These are phyloP conservation scores for Cryoendolithus antarcticus DNA, from an alignment of 2,329 filamentous ascomycete species.

Conservation along the genomic window DNA sequence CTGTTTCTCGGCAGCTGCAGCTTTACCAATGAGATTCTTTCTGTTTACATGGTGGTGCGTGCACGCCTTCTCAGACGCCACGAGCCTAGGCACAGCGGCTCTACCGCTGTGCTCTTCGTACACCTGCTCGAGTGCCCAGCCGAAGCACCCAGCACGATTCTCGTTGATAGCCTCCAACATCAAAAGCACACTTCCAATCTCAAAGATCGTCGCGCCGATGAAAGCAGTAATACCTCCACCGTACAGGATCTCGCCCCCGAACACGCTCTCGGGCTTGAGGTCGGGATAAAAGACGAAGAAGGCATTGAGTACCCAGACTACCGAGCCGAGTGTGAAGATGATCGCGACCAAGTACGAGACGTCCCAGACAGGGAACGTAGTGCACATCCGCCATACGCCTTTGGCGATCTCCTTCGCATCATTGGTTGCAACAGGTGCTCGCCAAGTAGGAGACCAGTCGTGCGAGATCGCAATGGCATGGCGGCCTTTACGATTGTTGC, in stretches of 20 bases:
- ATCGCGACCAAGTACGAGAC: slow-evolving; percentile 44
- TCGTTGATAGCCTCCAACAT: slow-evolving; percentile 55
- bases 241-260: slow-evolving; percentile 39
- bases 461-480: slow-evolving; percentile 25
- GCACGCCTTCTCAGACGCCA: slow-evolving; percentile 1
- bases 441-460: slow-evolving; percentile 11
- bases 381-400: slow-evolving; percentile 38
- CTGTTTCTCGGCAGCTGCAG: slow-evolving; percentile 3
- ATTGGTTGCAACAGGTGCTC: slow-evolving; percentile 24
- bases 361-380: slow-evolving; percentile 42
- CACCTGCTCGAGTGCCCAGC: slow-evolving; percentile 49
- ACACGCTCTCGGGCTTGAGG: slow-evolving; percentile 39
- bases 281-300: slow-evolving; percentile 54
- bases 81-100: neutral
- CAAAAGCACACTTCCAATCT: slow-evolving; percentile 47
- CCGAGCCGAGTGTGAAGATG: slow-evolving; percentile 40
- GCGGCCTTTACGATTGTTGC: slow-evolving; percentile 33
- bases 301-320: slow-evolving; percentile 40
- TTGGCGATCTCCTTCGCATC: slow-evolving; percentile 19
- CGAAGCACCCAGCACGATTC: slow-evolving; percentile 50
- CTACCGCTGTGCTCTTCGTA: slow-evolving; percentile 11
- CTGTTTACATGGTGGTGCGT: neutral
- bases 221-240: slow-evolving; percentile 52
- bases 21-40: neutral
- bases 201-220: slow-evolving; percentile 57